A percentile compares a stretch with the other conserved stretches of the same genome.
phyloP scores from a whole-genome alignment of 495 filamentous ascomycete genomes.

The Aspergillus coremiiformis region DNA sequence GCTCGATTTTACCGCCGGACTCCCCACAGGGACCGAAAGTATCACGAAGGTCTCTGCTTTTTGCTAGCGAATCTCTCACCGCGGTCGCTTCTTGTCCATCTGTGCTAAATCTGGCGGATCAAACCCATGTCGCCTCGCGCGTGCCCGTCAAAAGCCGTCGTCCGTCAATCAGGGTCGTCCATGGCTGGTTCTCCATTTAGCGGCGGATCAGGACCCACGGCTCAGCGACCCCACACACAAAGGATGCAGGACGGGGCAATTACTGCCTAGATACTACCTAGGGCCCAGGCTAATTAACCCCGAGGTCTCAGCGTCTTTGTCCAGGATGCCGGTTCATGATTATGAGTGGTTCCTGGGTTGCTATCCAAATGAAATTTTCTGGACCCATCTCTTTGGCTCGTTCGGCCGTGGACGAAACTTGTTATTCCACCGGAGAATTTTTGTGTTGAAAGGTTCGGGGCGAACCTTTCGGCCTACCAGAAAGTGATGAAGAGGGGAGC shows the following conservation, averaged over 20 bases:
- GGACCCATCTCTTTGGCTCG: not conserved
- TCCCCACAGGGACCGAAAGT: constrained; percentile 9
- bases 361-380: not conserved
- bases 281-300: constrained; percentile 8
- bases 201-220: constrained; percentile 23
- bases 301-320: constrained; percentile 15
- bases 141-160: constrained; percentile 6
- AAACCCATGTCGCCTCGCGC: constrained; percentile 11
- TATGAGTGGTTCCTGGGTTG: constrained; percentile 6
- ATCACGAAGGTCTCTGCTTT: constrained; percentile 8
- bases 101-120: constrained; percentile 12
- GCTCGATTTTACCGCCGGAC: constrained; percentile 13
- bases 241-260: not conserved
- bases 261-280: no score
- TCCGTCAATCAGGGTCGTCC: constrained; percentile 14
- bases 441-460: constrained; percentile 11
- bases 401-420: not conserved
- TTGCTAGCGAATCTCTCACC: constrained; percentile 11
- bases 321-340: not conserved
- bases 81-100: not conserved
- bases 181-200: constrained; percentile 11
- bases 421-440: not conserved
- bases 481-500: not conserved
- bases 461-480: constrained; percentile 14
- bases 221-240: constrained; percentile 16